Evolutionary conservation across 2,329 filamentous ascomycete genomes (phyloP).

Genomic region (Cyphellophora europaea): DNA sequence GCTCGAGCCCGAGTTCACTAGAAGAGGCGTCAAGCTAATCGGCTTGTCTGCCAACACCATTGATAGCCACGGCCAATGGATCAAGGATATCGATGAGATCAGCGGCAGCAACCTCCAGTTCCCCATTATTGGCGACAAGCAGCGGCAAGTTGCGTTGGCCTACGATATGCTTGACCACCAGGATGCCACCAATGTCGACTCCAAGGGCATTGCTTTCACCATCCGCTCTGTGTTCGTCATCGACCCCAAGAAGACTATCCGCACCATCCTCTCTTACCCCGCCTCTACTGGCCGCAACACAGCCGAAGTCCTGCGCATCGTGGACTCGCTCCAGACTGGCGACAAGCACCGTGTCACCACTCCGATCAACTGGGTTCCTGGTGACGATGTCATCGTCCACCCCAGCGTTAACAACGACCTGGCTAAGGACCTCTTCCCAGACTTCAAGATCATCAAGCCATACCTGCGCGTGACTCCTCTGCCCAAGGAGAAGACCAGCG

Average conservation of each 20-base stretch:
- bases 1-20: slow-evolving; percentile 55
- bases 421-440: slow-evolving; percentile 50
- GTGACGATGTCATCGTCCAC: slow-evolving; percentile 53
- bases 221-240: slow-evolving; percentile 58
- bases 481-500: slow-evolving; percentile 47
- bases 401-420: slow-evolving; percentile 49
- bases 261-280: slow-evolving; percentile 53
- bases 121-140: slow-evolving; percentile 36
- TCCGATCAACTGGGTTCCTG: slow-evolving; percentile 52
- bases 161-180: slow-evolving; percentile 34
- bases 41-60: slow-evolving; percentile 51
- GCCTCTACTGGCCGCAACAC: slow-evolving; percentile 52
- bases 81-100: slow-evolving; percentile 42
- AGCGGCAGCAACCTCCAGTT: slow-evolving; percentile 26
- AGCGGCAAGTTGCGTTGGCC: slow-evolving; percentile 29
- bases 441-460: slow-evolving; percentile 54
- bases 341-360: slow-evolving; percentile 53
- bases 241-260: slow-evolving; percentile 56
- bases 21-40: slow-evolving; percentile 53
- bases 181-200: slow-evolving; percentile 34
- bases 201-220: slow-evolving; percentile 47
- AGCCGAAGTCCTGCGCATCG: slow-evolving; percentile 47
- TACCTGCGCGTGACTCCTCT: slow-evolving; percentile 53
- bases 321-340: slow-evolving; percentile 49
- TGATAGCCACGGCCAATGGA: slow-evolving; percentile 44